Evolutionary conservation across 2,329 filamentous ascomycete species (phyloP), one percentile per base, ranked within the genome.

Genomic region (Talaromyces verruculosus): DNA sequence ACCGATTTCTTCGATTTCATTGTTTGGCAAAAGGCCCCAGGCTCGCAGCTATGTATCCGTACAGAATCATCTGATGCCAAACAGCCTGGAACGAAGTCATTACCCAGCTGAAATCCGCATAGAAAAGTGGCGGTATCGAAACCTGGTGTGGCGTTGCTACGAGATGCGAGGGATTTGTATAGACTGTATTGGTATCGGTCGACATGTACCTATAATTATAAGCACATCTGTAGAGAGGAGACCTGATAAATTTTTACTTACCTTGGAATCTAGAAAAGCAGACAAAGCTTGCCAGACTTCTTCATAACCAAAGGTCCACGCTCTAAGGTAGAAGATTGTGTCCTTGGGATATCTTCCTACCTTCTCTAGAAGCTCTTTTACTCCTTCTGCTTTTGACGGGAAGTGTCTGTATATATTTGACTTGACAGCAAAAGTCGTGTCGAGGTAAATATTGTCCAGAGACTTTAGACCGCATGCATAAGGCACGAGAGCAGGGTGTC

Each of bases 251-350:
- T 22, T 13, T 33, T 19, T 10, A 7, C 72, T 65, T 77, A 89
- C 89, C 73, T 83, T 84, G 2, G 89, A 89, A 5, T 86, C 79
- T 0, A 97, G 80, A 11, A 88, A 86, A 25, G 88, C 85, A 0
- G 92, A 89, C 0, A 98, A 79, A 0, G 92, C 90, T 66, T 93
- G 82, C 93, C 93, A 97, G 0, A 97, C 92, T 62, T 96, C 91
- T 75, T 98, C 93, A 69, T 97, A 97, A 0, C 91, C 91, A 73
- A 95, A 95, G 0, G 94, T 97, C 93, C 93, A 97, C 0, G 92
- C 87, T 65, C 93, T 87, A 55, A 98, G 84, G 75, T 96, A 91
- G 72, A 97, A 97, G 0, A 90, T 76, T 0, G 92, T 96, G 45
- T 92, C 86, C 1, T 81, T 68, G 0, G 93, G 89, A 74, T 94